These are phyloP conservation scores for Zea mays DNA, from an alignment of 176 grass and related monocot genomes.

Conservation along the genomic window Zm-B73-REFERENCE-NAM-5.0 NC_050098.1:199453001-199453500, in stretches of 20 bases:
- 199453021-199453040: neutral
- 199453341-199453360: constrained; percentile 80
- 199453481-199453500: too few relatives aligned
- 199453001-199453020: neutral
- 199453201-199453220: constrained; percentile 88
- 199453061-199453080: neutral
- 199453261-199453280: constrained; percentile 87
- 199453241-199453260: constrained; percentile 98
- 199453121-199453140: neutral
- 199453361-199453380: constrained; percentile 88
- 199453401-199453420: constrained; percentile 91
- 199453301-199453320: constrained; percentile 98
- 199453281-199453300: constrained; percentile 93
- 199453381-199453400: constrained; percentile 88
- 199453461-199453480: neutral
- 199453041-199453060: neutral
- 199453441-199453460: constrained; percentile 14
- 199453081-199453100: neutral
- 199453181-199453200: constrained; percentile 94
- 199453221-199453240: constrained; percentile 79
- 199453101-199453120: constrained; percentile 16
- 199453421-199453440: constrained; percentile 52
- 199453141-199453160: neutral
- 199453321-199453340: constrained; percentile 83
- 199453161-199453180: constrained; percentile 39